Evolutionary conservation across 176 grass and related monocot genomes (phyloP), one percentile per base, ranked within the genome.

Genomic region (Canna indica): DNA sequence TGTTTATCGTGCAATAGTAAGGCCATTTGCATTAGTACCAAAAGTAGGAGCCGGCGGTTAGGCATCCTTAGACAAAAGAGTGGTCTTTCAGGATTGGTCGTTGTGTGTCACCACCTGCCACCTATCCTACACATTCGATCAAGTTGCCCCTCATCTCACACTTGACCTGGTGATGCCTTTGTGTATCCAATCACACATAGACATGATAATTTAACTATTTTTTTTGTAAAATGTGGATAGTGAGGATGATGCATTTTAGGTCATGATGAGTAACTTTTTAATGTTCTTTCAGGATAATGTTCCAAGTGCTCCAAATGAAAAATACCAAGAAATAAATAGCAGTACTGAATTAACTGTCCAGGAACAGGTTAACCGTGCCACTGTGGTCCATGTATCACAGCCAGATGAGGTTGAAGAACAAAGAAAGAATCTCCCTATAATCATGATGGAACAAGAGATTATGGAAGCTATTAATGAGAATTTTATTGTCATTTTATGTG

Each of bases 381-480:
- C 89, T 75, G 84, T 99, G 67, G 86, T 93, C 62, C 61, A 83
- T 87, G 84, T 93, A 67, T 83, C 86, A 69, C 87, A 89, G 59
- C 86, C 89, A 29, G 46, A 47, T 53, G 94, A 92, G 62, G 76
- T 99, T 77, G 94, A 99, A 77, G 82, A 87, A 26, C 73, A 85
- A 70, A 90, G 89, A 70, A 90, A 64, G 76, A 84, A 99, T 82
- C 88, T 99, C 60, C 94, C 86, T n/a, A 99, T 99, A 81, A 87
- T 99, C 76, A 93, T 99, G 88, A 99, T 99, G 94, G 94, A 99
- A 50, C 86, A 99, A 74, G 94, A 99, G 84, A 99, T 99, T 84
- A 99, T 99, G 89, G 94, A 99, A 83, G 94, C 94, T 79, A 93
- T 99, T 52, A 90, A 88, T 76, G 88, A 92, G 70, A 86, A 99